Evolutionary conservation across 1,284 basidiomycete species (phyloP).

Genomic region (Kwoniella shivajii): DNA sequence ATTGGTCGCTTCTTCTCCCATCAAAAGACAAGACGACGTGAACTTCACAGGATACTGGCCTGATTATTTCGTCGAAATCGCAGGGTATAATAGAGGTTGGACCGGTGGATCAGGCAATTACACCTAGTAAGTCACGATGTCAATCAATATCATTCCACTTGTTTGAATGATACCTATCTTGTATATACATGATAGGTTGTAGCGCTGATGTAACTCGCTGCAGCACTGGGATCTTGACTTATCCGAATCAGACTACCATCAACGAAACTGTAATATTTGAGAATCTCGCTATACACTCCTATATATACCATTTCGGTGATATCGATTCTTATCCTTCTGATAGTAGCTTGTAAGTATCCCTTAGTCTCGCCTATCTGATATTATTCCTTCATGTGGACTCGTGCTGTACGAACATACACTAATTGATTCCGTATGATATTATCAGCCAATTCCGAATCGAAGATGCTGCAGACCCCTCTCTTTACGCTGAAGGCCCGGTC

Average conservation of each 20-base stretch:
- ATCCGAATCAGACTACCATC: constrained; percentile 2
- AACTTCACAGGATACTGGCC: constrained; percentile 9
- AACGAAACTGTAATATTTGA: constrained; percentile 8
- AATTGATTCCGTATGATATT: neutral
- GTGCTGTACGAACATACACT: neutral
- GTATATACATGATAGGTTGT: neutral
- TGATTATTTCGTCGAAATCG: constrained; percentile 4
- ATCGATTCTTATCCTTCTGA: constrained; percentile 7
- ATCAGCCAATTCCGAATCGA: constrained; percentile 13
- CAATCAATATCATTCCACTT: neutral
- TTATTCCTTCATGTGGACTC: neutral
- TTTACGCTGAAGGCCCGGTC: neutral
- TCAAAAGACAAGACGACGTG: constrained; percentile 1
- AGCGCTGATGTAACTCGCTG: neutral
- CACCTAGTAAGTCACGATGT: constrained; percentile 4
- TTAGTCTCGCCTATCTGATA: too few relatives aligned
- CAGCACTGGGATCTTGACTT: constrained; percentile 6
- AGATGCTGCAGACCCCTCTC: constrained; percentile 4
- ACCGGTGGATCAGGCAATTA: constrained; percentile 7
- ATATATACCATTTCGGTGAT: constrained; percentile 9
- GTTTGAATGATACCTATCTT: neutral
- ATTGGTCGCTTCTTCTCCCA: neutral
- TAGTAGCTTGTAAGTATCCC: constrained; percentile 9
- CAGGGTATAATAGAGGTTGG: constrained; percentile 10
- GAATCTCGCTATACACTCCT: constrained; percentile 1